Conservation (phyloP, 2,329 filamentous ascomycete species). For the Botryotinia narcissicola region DNA sequence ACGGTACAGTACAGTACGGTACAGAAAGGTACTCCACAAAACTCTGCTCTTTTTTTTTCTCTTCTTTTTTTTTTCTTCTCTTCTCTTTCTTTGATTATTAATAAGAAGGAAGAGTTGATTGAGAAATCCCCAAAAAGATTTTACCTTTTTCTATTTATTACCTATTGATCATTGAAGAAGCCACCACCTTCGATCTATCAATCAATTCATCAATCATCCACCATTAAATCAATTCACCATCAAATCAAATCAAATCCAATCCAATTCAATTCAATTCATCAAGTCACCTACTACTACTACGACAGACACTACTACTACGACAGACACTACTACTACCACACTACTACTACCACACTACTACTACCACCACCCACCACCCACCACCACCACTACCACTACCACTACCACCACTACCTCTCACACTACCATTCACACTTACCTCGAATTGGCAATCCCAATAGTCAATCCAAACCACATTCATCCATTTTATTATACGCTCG, state of each 20-base stretch:
- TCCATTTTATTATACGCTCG: not conserved
- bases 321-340: not conserved
- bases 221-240: not conserved
- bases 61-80: not conserved
- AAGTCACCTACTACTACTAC: not conserved
- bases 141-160: not conserved
- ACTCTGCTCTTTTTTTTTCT: not conserved
- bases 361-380: too few relatives aligned
- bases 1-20: too few relatives aligned
- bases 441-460: not conserved
- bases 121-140: not conserved
- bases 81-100: not conserved
- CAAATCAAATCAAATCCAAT: too few relatives aligned
- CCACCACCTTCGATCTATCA: not conserved
- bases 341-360: too few relatives aligned
- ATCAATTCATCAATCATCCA: slow-evolving; percentile 10
- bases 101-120: not conserved
- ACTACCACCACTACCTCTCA: not conserved
- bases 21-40: not conserved
- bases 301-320: not conserved
- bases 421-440: not conserved
- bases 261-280: not conserved
- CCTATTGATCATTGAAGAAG: not conserved
- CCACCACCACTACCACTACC: too few relatives aligned
- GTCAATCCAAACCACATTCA: not conserved